Evolutionary conservation across 129 eudicot genomes (phyloP), one percentile per base, ranked within the genome.

Genomic region (Arctium lappa): DNA sequence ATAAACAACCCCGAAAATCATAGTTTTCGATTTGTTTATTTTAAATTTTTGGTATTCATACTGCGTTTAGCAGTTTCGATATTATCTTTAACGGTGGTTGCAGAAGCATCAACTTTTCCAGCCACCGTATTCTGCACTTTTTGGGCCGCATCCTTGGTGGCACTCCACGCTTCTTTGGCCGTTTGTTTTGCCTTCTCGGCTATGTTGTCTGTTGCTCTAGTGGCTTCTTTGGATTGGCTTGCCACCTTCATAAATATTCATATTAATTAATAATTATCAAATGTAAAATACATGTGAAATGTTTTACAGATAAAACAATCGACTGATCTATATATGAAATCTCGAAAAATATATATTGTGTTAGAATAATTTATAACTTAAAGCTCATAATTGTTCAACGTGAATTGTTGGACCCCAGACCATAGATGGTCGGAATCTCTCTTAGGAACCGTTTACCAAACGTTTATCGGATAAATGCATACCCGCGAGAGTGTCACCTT

Each of bases 111-210:
- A 12, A 89, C 97, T 63, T 89, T 88, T 63, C 86, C 89, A 1
- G 73, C 82, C 65, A 90, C 91, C 11, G 88, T 82, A 16, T 89
- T 90, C 37, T 91, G 88, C 33, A 90, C 86, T 72, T 92, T 92
- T 36, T 89, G 80, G 13, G 97, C 86, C 7, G 89, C 89, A 53
- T 92, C 93, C 75, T 88, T 94, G 2, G 91, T 91, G 13, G 92
- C 74, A 15, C 68, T 88, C 97, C 98, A 94, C 30, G 98, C 97
- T 31, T 85, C 92, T 68, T 89, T 82, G 4, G 93, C 97, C 0
- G 92, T 85, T 68, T 89, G 84, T 83, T 89, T 91, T 27, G 91
- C 93, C 86, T 89, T 92, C 7, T 87, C 95, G 0, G 87, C 82
- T 15, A 90, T 53, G 11, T 82, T 85, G 16, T 90, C 86, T 2